Evolutionary conservation across 108 stramenopile genomes (phyloP).

Genomic region (Cyclotella sp.): DNA sequence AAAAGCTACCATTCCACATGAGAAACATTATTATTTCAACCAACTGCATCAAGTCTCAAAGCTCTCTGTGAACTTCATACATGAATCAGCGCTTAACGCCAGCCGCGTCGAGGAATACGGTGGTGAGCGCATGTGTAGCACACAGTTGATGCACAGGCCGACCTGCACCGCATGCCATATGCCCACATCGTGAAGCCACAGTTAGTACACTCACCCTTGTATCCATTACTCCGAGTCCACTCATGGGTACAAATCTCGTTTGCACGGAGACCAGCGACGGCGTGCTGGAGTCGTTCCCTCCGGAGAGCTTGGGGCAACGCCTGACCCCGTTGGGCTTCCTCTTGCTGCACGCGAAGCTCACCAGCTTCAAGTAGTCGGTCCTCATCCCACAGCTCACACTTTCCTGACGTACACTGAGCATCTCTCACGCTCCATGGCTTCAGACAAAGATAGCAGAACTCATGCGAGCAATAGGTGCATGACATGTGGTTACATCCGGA

Average conservation of each 20-base stretch:
- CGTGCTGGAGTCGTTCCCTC: slow-evolving; percentile 22
- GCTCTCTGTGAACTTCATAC: too few relatives aligned
- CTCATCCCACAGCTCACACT: slow-evolving; percentile 62
- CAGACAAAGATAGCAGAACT: slow-evolving; percentile 66
- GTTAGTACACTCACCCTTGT: slow-evolving; percentile 48
- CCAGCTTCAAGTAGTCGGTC: slow-evolving; percentile 51
- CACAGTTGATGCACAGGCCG: slow-evolving; percentile 59
- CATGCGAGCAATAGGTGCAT: slow-evolving; percentile 51
- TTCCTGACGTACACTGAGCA: slow-evolving; percentile 41
- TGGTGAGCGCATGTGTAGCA: slow-evolving; percentile 73
- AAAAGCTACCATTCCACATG: too few relatives aligned
- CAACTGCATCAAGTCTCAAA: too few relatives aligned
- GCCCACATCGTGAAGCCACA: slow-evolving; percentile 43
- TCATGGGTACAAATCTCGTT: slow-evolving; percentile 60
- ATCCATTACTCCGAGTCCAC: slow-evolving; percentile 43
- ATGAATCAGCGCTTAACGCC: too few relatives aligned
- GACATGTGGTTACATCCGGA: slow-evolving; percentile 69
- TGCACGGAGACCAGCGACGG: slow-evolving; percentile 32
- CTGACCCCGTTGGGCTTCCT: slow-evolving; percentile 38
- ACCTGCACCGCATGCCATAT: slow-evolving; percentile 63
- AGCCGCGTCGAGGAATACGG: slow-evolving; percentile 59
- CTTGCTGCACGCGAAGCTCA: slow-evolving; percentile 55
- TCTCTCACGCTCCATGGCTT: slow-evolving; percentile 31
- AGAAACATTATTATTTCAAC: too few relatives aligned
- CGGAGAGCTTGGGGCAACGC: slow-evolving; percentile 27